A percentile compares a stretch with the other conserved stretches of the same genome.
Evolutionary conservation across 2,329 filamentous ascomycete genomes (phyloP).

Genomic region (Mycosphaerella sp.): DNA sequence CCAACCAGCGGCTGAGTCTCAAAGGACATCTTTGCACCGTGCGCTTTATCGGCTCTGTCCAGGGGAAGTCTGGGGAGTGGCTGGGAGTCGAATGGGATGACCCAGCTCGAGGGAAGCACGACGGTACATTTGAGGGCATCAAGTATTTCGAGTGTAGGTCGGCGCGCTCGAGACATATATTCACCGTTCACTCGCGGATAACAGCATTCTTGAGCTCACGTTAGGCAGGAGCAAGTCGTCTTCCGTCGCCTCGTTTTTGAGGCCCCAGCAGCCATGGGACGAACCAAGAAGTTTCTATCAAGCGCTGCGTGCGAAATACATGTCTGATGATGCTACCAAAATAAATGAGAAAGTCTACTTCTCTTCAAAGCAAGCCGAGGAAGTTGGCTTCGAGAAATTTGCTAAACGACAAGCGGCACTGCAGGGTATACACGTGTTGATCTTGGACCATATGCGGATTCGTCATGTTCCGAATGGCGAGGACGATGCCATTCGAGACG

Average conservation of each 20-base stretch:
- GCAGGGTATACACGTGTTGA: slow-evolving; percentile 69
- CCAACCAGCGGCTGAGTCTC: slow-evolving; percentile 73
- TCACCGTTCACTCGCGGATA: not conserved
- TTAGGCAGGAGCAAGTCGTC: slow-evolving; percentile 57
- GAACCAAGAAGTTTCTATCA: slow-evolving; percentile 65
- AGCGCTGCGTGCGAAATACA: slow-evolving; percentile 80
- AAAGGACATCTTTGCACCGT: slow-evolving; percentile 74
- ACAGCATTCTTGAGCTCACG: slow-evolving; percentile 25
- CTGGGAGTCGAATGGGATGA: slow-evolving; percentile 98
- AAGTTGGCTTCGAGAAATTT: slow-evolving; percentile 94
- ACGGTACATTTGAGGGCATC: slow-evolving; percentile 71
- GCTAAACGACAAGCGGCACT: slow-evolving; percentile 70
- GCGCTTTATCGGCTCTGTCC: slow-evolving; percentile 71
- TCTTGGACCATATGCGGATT: slow-evolving; percentile 72
- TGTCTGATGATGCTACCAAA: slow-evolving; percentile 38
- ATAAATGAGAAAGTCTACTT: slow-evolving; percentile 57
- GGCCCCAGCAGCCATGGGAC: slow-evolving; percentile 67
- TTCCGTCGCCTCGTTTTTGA: slow-evolving; percentile 79
- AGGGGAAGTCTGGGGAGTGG: slow-evolving; percentile 73
- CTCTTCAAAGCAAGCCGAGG: slow-evolving; percentile 77
- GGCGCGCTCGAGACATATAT: not conserved
- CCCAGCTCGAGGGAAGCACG: slow-evolving; percentile 76
- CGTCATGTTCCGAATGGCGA: slow-evolving; percentile 23
- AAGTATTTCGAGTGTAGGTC: slow-evolving; percentile 75
- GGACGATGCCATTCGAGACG: slow-evolving; percentile 46